Conservation (phyloP, 2,329 filamentous ascomycete species). For the Alternaria sp. region DNA sequence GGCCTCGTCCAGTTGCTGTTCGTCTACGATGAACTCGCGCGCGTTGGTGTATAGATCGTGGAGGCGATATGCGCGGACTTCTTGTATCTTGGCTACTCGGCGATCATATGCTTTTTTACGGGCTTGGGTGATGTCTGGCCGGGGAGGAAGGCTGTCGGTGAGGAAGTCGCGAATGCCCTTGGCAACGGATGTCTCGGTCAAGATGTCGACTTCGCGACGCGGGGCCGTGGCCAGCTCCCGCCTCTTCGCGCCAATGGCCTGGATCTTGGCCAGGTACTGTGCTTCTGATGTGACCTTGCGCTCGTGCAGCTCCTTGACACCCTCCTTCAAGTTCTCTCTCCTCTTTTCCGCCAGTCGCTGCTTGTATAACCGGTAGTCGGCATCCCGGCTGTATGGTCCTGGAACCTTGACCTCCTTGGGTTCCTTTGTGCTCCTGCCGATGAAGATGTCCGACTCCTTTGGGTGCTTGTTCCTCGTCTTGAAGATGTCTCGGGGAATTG, state of each 20-base stretch:
- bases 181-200: slow-evolving; percentile 41
- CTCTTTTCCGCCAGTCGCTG: slow-evolving; percentile 75
- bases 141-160: slow-evolving; percentile 39
- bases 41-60: slow-evolving; percentile 92
- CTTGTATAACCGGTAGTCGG: slow-evolving; percentile 70
- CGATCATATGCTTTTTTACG: slow-evolving; percentile 49
- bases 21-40: slow-evolving; percentile 83
- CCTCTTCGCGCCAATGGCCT: slow-evolving; percentile 55
- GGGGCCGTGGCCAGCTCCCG: slow-evolving; percentile 66
- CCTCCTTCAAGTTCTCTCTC: slow-evolving; percentile 74
- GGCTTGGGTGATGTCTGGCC: slow-evolving; percentile 35
- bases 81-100: slow-evolving; percentile 61
- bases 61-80: slow-evolving; percentile 72
- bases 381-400: slow-evolving; percentile 49
- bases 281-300: slow-evolving; percentile 42
- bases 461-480: slow-evolving; percentile 43
- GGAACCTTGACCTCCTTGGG: slow-evolving; percentile 55
- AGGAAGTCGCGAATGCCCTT: slow-evolving; percentile 47
- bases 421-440: slow-evolving; percentile 65
- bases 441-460: slow-evolving; percentile 69
- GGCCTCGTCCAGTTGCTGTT: slow-evolving; percentile 75
- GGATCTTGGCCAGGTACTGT: slow-evolving; percentile 28
- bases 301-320: slow-evolving; percentile 72
- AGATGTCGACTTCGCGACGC: slow-evolving; percentile 69
- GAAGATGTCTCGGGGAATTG: slow-evolving; percentile 84